Percentiles rank a stretch among this genome's conserved stretches.
These are phyloP conservation scores for Penicillium taxi DNA, from an alignment of 495 filamentous ascomycete species.

Conservation along the genomic window DNA sequence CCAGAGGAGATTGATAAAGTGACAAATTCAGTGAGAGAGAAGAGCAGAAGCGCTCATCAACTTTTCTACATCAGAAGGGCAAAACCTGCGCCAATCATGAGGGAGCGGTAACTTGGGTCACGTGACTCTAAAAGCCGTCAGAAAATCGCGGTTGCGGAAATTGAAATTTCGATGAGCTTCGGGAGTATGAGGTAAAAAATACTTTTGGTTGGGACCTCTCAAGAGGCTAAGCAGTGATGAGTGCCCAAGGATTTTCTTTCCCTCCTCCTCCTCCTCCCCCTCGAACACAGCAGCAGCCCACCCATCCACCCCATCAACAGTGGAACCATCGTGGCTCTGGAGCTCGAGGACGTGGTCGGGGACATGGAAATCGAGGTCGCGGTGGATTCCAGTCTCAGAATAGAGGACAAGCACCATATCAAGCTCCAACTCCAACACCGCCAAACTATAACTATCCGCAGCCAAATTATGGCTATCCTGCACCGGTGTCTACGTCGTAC, in stretches of 20 bases:
- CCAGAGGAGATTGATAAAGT: too few relatives aligned
- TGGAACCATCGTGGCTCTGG: slow-evolving; percentile 27
- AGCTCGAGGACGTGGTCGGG: slow-evolving; percentile 31
- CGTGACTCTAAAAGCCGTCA: slow-evolving; percentile 15
- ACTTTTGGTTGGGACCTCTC: slow-evolving; percentile 10
- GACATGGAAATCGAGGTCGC: slow-evolving; percentile 44
- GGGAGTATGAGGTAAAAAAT: too few relatives aligned
- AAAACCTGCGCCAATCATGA: not conserved
- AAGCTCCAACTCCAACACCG: slow-evolving; percentile 4
- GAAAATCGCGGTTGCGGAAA: slow-evolving; percentile 9
- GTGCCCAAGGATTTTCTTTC: slow-evolving; percentile 43
- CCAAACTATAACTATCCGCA: slow-evolving; percentile 23
- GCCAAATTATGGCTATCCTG: slow-evolving; percentile 28
- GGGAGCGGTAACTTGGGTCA: too few relatives aligned
- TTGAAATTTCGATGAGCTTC: too few relatives aligned
- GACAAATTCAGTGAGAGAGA: too few relatives aligned
- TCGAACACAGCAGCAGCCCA: slow-evolving; percentile 21
- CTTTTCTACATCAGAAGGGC: too few relatives aligned
- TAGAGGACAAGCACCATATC: slow-evolving; percentile 17
- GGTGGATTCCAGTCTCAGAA: slow-evolving; percentile 42
- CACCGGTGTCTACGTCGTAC: slow-evolving; percentile 19
- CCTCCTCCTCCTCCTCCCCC: slow-evolving; percentile 45
- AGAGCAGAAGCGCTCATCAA: too few relatives aligned
- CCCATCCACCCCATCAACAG: slow-evolving; percentile 21
- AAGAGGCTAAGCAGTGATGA: slow-evolving; percentile 31